A percentile compares a stretch with the other conserved stretches of the same genome.
Evolutionary conservation across 352 stramenopile species (phyloP).

Genomic region (Elongisporangium undulatum): DNA sequence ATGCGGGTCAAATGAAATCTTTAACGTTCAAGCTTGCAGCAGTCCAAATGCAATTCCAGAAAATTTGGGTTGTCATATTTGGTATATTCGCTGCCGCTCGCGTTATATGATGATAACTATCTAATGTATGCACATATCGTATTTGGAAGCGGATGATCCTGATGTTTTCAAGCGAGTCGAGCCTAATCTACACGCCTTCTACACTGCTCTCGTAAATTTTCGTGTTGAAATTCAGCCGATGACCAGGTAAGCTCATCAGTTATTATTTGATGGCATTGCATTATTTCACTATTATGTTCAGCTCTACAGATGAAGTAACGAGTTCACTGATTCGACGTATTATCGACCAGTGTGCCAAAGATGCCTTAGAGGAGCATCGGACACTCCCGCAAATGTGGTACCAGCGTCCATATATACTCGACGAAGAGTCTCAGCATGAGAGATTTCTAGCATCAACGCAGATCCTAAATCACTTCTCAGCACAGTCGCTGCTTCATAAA

Average conservation of each 20-base stretch:
- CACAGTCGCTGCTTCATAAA: constrained; percentile 67
- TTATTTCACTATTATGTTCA: constrained; percentile 1
- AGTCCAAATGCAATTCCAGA: constrained; percentile 50
- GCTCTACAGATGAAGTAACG: constrained; percentile 32
- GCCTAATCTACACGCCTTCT: constrained; percentile 29
- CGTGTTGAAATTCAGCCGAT: constrained; percentile 41
- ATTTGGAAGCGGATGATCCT: constrained; percentile 6
- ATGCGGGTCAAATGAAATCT: constrained; percentile 31
- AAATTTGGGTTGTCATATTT: constrained; percentile 54
- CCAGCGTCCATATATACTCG: constrained; percentile 61
- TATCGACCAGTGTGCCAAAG: constrained; percentile 49
- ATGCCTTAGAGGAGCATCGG: constrained; percentile 28
- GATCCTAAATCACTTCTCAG: constrained; percentile 54
- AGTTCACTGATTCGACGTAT: constrained; percentile 38
- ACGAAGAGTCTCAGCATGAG: constrained; percentile 76
- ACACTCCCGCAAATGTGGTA: constrained; percentile 71
- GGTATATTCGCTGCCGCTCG: constrained; percentile 32
- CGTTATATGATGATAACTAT: constrained; percentile 1
- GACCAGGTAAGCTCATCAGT: constrained; percentile 22
- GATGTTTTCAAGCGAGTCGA: constrained; percentile 4
- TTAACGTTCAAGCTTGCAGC: constrained; percentile 59
- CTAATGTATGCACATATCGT: constrained; percentile 10
- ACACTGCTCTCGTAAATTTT: constrained; percentile 60
- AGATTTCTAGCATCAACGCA: constrained; percentile 65
- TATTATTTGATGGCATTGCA: not conserved